Evolutionary conservation across 768 basidiomycete species (phyloP), one percentile per base, ranked within the genome.

Genomic region (Roridomyces roridus): DNA sequence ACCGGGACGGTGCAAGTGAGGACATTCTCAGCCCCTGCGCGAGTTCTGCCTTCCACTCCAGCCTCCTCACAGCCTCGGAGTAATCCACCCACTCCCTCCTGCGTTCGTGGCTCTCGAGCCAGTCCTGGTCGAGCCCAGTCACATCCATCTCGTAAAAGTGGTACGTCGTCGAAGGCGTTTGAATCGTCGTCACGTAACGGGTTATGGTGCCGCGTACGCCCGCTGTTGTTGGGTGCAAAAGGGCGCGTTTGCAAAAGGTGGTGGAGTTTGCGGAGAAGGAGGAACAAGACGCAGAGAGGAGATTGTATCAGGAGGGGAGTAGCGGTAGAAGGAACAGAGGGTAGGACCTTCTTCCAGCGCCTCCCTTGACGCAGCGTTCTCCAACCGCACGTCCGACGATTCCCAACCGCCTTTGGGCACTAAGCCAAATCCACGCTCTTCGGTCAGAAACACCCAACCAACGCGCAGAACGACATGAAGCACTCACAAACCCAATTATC

Each of bases 351-450:
- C 92, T 91, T 94, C 92, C 74, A 89, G 81, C 77, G 92, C 92
- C 86, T 94, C 92, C 74, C 92, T 85, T 68, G 85, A 89, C 77
- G 92, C 92, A 71, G 92, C 92, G 77, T 85, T 87, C 81, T 93
- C 91, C 68, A 94, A 78, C 73, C 79, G 81, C 66, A 81, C 86
- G 82, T 94, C 92, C 54, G 88, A 81, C 64, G 85, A 77, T 75
- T 94, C 92, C 88, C 88, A 94, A 70, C 92, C 92, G 72, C 92
- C 92, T 80, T 94, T 94, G n/a, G 92, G 92, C 68, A 94, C 92
- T 94, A 69, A 37, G n/a, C n/a, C n/a, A n/a, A n/a, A n/a, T n/a
- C n/a, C n/a, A n/a, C n/a, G n/a, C n/a, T n/a, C n/a, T n/a, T n/a
- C n/a, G n/a, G n/a, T n/a, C n/a, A n/a, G n/a, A n/a, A n/a, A n/a